Evolutionary conservation across 1,284 basidiomycete species (phyloP).

Genomic region (Malassezia obtusa): DNA sequence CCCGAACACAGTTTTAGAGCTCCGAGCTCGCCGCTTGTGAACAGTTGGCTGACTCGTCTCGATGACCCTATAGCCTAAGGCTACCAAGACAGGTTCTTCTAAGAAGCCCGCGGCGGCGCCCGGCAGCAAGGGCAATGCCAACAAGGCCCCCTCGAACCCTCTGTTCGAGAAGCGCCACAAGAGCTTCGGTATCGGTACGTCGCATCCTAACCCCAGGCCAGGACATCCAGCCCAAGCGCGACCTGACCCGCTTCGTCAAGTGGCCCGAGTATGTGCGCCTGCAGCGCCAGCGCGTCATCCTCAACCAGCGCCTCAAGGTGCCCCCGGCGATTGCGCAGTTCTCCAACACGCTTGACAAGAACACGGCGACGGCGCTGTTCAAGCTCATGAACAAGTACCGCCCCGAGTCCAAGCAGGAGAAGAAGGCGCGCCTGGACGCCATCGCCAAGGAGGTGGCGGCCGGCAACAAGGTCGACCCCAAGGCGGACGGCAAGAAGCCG

Average conservation of each 20-base stretch:
- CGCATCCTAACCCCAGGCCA: constrained; percentile 58
- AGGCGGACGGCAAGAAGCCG: constrained; percentile 62
- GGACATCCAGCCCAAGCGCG: constrained; percentile 79
- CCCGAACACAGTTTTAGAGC: constrained; percentile 30
- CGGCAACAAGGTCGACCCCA: constrained; percentile 50
- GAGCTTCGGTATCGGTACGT: constrained; percentile 89
- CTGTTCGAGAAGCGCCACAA: constrained; percentile 82
- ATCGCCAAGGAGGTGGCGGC: constrained; percentile 67
- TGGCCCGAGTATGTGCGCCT: constrained; percentile 99
- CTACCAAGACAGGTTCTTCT: constrained; percentile 36
- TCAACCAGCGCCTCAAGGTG: constrained; percentile 95
- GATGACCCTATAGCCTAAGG: constrained; percentile 44
- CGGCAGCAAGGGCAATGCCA: constrained; percentile 37
- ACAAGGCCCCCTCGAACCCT: constrained; percentile 73
- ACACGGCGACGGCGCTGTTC: constrained; percentile 96
- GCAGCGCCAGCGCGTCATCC: constrained; percentile 96
- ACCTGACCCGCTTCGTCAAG: constrained; percentile 96
- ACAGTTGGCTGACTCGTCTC: constrained; percentile 42
- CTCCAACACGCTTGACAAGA: constrained; percentile 96
- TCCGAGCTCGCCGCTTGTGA: constrained; percentile 29
- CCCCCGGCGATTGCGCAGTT: constrained; percentile 97
- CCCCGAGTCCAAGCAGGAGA: constrained; percentile 90
- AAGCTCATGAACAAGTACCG: constrained; percentile 93
- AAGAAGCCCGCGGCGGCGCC: constrained; percentile 42
- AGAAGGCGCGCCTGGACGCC: constrained; percentile 81